Percentiles rank a stretch among this genome's conserved stretches.
phyloP scores from a whole-genome alignment of 306 rosid genomes.

The Cicer bijugum region DNA sequence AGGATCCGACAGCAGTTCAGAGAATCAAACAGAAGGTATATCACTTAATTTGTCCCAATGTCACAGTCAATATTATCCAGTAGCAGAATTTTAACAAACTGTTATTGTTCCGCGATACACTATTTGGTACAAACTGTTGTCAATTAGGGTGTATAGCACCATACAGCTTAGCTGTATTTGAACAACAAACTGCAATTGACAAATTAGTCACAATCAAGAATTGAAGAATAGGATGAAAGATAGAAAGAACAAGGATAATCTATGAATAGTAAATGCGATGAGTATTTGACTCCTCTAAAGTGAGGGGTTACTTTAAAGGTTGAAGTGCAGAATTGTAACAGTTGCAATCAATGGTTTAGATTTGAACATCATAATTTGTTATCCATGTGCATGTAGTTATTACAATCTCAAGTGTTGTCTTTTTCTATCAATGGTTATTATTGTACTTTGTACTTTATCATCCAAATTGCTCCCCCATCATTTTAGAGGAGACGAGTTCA shows the following conservation, averaged over 20 bases:
- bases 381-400: neutral
- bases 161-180: too few relatives aligned
- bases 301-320: neutral
- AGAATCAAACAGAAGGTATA: slow-evolving; percentile 93
- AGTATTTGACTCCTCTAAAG: slow-evolving; percentile 8
- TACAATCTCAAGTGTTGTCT: slow-evolving; percentile 12
- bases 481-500: neutral
- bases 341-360: neutral
- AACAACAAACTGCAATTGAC: too few relatives aligned
- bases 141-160: too few relatives aligned
- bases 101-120: too few relatives aligned
- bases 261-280: neutral
- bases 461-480: neutral
- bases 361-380: slow-evolving; percentile 6
- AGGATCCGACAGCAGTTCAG: slow-evolving; percentile 88
- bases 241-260: neutral
- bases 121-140: too few relatives aligned
- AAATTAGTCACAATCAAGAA: neutral
- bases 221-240: slow-evolving; percentile 2
- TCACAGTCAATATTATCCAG: neutral
- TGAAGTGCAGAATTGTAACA: slow-evolving; percentile 15
- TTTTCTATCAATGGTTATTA: slow-evolving; percentile 15
- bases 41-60: slow-evolving; percentile 6
- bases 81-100: too few relatives aligned
- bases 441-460: neutral